Conservation (phyloP, 306 rosid species). For the Acacia confusa region DNA sequence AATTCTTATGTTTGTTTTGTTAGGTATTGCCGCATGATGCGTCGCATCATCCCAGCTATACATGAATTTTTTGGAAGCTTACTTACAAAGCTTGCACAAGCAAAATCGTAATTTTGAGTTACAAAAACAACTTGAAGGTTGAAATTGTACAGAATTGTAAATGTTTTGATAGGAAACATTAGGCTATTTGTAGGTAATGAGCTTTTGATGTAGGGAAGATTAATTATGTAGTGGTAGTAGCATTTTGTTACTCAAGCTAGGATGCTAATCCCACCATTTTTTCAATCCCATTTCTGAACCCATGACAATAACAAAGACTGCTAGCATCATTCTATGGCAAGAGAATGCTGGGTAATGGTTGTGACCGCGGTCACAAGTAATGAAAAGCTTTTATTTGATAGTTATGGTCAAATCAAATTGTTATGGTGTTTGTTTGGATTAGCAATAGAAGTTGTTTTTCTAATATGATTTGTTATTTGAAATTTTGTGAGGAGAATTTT, state of each 20-base stretch:
- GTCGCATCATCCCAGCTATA: conserved; percentile 43
- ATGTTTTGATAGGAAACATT: not conserved
- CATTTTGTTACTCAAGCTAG: not conserved
- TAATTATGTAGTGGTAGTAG: not conserved
- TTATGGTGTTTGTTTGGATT: too few relatives aligned
- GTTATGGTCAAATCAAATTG: not conserved
- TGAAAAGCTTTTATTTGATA: not conserved
- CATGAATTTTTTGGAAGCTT: conserved; percentile 33
- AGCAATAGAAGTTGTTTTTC: too few relatives aligned
- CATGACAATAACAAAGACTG: not conserved
- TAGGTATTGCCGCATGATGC: conserved; percentile 51
- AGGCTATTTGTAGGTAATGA: not conserved
- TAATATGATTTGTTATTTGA: too few relatives aligned
- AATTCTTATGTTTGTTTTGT: not conserved
- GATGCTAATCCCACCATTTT: not conserved
- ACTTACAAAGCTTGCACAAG: conserved; percentile 36
- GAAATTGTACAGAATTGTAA: conserved; percentile 40
- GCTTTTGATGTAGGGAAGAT: not conserved
- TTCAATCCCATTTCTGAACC: not conserved
- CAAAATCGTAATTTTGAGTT: not conserved
- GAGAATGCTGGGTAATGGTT: not conserved
- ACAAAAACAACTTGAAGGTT: not conserved
- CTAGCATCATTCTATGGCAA: not conserved
- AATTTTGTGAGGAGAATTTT: too few relatives aligned
- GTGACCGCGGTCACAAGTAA: not conserved